These are phyloP conservation scores for Xanthoconium purpureum DNA, from an alignment of 768 basidiomycete species.

Conservation along the genomic window DNA sequence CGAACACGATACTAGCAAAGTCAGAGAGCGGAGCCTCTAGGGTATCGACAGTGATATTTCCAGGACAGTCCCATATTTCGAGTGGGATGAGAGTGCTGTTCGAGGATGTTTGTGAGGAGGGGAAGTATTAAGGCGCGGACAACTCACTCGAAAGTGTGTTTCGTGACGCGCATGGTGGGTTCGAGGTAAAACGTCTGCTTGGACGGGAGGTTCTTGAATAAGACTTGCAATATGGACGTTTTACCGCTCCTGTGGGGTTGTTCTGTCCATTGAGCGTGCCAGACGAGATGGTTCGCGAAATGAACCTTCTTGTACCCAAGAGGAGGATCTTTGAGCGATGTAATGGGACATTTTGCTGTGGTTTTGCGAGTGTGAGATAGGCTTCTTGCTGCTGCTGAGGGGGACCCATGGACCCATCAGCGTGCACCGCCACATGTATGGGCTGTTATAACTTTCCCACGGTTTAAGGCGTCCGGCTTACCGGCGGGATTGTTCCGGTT, in stretches of 20 bases:
- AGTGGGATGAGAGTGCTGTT: slow-evolving; percentile 85
- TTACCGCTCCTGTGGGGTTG: slow-evolving; percentile 72
- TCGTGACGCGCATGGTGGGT: slow-evolving; percentile 73
- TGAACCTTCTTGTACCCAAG: slow-evolving; percentile 65
- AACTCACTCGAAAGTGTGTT: slow-evolving; percentile 78
- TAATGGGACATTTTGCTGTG: slow-evolving; percentile 12
- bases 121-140: neutral
- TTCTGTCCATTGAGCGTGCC: neutral
- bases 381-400: slow-evolving; percentile 14
- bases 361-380: slow-evolving; percentile 7
- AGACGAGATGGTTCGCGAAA: neutral
- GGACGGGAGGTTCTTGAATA: slow-evolving; percentile 81
- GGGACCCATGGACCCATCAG: slow-evolving; percentile 2
- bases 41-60: slow-evolving; percentile 76
- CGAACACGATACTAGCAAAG: slow-evolving; percentile 85
- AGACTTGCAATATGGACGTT: slow-evolving; percentile 84
- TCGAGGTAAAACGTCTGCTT: slow-evolving; percentile 91
- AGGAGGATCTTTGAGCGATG: slow-evolving; percentile 66
- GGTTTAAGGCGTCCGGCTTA: neutral
- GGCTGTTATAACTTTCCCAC: neutral
- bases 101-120: neutral
- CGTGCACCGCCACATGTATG: neutral
- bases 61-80: slow-evolving; percentile 95
- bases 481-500: neutral
- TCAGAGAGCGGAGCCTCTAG: slow-evolving; percentile 71